Base-by-base conservation (phyloP, 768 basidiomycete species). In the Lyophyllum decastes region DNA sequence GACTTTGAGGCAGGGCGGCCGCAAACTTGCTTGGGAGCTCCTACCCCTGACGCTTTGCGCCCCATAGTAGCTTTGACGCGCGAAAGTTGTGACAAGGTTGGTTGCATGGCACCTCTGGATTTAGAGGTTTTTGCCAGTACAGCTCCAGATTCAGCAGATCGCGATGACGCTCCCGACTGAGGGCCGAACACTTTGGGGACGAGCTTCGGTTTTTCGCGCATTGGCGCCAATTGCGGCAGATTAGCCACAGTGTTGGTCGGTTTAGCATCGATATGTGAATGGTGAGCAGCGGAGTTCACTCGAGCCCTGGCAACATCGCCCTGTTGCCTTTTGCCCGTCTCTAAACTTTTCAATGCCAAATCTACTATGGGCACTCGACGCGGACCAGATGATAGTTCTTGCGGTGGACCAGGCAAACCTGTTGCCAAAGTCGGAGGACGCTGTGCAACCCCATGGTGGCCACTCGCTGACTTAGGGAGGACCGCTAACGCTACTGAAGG, bases 51-150 rank as follows among this genome's bases (percentile, higher is more conserved):
- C 11, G 38, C 24, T 41, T 63, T 67, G 21, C 45, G 59, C 24
- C 57, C 57, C 25, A 61, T 58, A n/a, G 51, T 60, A 27, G 66
- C 57, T 52, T 62, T 67, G 14, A 61, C 55, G 27, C 69, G 68
- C 16, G 71, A 64, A 48, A 70, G 59, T 53, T 71, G 69, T 14
- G 71, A 67, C 11, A 68, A 35, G 24, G 71, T 72, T 1, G 71
- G 69, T 45, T 69, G 66, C 8, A 65, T 64, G 12, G 68, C 53
- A 49, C 64, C 51, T n/a, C 58, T 34, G 25, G 55, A 25, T 58
- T 62, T 58, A n/a, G 45, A 17, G 10, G 50, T 41, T 41, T 60
- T 61, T 45, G 4, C 43, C 6, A 43, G n/a, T 21, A 19, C 53
- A 47, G 38, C 47, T 45, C 45, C 54, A 27, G 54, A 34, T 19